phyloP scores from a whole-genome alignment of 768 basidiomycete species.

The Russula vinacea region DNA sequence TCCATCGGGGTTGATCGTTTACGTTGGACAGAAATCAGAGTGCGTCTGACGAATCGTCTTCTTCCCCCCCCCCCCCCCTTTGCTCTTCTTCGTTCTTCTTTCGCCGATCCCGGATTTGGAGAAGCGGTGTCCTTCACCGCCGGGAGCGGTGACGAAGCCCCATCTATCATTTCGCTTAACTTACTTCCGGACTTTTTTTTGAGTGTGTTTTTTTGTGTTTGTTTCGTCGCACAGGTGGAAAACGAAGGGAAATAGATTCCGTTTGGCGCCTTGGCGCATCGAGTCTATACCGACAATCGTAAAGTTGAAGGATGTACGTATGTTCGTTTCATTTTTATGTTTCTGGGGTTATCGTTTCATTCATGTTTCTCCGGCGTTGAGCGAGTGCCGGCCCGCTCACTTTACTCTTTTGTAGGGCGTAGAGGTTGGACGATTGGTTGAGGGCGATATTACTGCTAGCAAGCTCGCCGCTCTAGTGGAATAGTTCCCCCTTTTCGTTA shows the following conservation, averaged over 20 bases:
- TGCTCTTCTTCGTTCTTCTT: not conserved
- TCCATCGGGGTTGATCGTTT: constrained; percentile 59
- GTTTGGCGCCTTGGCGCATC: constrained; percentile 61
- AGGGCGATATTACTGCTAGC: constrained; percentile 24
- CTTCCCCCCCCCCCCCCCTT: not conserved
- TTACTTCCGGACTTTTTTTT: constrained; percentile 5
- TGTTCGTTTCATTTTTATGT: constrained; percentile 10
- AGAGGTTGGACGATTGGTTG: constrained; percentile 30
- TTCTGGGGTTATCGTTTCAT: constrained; percentile 1
- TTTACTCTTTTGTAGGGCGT: constrained; percentile 17
- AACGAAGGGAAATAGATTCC: constrained; percentile 52
- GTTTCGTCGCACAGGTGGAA: constrained; percentile 60
- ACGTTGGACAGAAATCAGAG: constrained; percentile 64
- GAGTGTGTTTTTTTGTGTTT: no score
- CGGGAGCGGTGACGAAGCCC: no score
- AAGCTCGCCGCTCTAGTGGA: constrained; percentile 19
- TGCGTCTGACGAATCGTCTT: constrained; percentile 38
- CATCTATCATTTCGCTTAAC: not conserved
- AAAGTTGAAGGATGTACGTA: constrained; percentile 53
- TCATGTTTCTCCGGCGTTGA: constrained; percentile 1
- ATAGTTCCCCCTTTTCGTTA: not conserved
- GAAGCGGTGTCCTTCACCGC: not conserved
- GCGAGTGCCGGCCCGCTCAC: constrained; percentile 1
- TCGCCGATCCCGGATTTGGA: constrained; percentile 3
- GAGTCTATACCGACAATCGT: constrained; percentile 64